These are phyloP conservation scores for Euphorbia schlechtendalii DNA, from an alignment of 441 rosid genomes.

Conservation along the genomic window DNA sequence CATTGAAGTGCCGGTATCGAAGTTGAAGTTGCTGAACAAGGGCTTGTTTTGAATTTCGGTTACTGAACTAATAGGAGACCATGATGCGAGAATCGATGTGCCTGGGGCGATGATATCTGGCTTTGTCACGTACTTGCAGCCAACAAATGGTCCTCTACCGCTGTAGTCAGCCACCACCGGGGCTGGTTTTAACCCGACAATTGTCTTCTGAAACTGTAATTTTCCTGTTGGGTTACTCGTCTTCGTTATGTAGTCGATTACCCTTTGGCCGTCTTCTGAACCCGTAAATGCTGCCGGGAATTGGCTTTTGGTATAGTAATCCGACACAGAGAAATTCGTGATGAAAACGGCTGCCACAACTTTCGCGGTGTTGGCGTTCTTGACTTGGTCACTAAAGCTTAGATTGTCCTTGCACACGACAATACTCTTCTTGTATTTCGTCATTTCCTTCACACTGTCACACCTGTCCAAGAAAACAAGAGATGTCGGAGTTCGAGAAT, in stretches of 20 bases:
- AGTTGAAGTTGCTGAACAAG: slow-evolving; percentile 49
- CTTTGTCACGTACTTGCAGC: slow-evolving; percentile 50
- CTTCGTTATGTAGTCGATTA: slow-evolving; percentile 33
- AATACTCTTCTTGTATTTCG: slow-evolving; percentile 29
- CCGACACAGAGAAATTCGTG: slow-evolving; percentile 14
- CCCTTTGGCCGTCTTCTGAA: slow-evolving; percentile 14
- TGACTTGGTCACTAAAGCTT: slow-evolving; percentile 44
- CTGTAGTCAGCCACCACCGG: slow-evolving; percentile 54
- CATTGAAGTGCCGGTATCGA: slow-evolving; percentile 67
- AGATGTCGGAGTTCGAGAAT: slow-evolving; percentile 32
- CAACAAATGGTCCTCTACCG: slow-evolving; percentile 55
- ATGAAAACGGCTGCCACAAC: slow-evolving; percentile 29
- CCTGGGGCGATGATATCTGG: slow-evolving; percentile 73
- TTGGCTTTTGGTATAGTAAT: slow-evolving; percentile 25
- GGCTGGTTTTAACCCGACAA: slow-evolving; percentile 55
- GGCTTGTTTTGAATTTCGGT: slow-evolving; percentile 40
- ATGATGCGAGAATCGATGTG: slow-evolving; percentile 48
- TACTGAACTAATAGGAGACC: slow-evolving; percentile 55
- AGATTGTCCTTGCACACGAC: slow-evolving; percentile 49
- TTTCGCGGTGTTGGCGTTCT: slow-evolving; percentile 46
- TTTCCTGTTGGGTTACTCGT: slow-evolving; percentile 42
- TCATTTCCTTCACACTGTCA: slow-evolving; percentile 33
- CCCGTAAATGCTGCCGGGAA: slow-evolving; percentile 31
- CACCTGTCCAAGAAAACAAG: slow-evolving; percentile 51
- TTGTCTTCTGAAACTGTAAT: slow-evolving; percentile 48